Evolutionary conservation across 176 grass and related monocot species (phyloP).

Genomic region (Oryza longistaminata): DNA sequence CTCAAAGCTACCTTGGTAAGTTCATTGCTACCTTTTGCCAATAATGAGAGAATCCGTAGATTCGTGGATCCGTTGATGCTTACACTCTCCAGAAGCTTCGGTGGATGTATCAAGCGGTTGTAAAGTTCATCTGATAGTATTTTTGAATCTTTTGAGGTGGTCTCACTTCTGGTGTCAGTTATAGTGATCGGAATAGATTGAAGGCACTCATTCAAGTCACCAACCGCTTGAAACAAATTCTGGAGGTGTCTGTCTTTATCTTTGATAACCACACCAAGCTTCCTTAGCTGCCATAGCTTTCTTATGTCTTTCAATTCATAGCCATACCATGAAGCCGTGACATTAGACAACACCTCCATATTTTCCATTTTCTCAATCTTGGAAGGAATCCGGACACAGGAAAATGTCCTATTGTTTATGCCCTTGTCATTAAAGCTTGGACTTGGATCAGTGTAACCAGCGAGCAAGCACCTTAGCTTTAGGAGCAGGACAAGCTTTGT

Average conservation of each 20-base stretch:
- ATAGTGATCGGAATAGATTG: too few relatives aligned
- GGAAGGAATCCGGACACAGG: neutral
- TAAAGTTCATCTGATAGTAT: too few relatives aligned
- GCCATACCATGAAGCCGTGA: neutral
- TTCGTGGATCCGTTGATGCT: neutral
- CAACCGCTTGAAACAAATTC: too few relatives aligned
- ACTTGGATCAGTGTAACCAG: neutral
- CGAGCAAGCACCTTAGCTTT: neutral
- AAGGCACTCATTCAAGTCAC: too few relatives aligned
- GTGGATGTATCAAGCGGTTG: too few relatives aligned
- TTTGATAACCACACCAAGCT: neutral
- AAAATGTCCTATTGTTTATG: too few relatives aligned
- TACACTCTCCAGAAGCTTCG: neutral
- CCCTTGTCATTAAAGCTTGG: too few relatives aligned
- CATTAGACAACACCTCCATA: neutral
- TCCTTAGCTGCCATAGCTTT: too few relatives aligned
- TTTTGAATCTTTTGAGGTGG: neutral
- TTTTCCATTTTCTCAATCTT: neutral
- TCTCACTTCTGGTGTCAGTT: too few relatives aligned
- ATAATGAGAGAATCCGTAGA: too few relatives aligned
- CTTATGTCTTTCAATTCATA: neutral
- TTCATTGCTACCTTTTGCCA: neutral
- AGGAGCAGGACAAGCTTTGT: neutral
- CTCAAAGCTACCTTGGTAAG: neutral
- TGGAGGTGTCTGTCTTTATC: too few relatives aligned